Conservation (phyloP, 2,329 filamentous ascomycete species). For the Alternaria angustiovoidea region DNA sequence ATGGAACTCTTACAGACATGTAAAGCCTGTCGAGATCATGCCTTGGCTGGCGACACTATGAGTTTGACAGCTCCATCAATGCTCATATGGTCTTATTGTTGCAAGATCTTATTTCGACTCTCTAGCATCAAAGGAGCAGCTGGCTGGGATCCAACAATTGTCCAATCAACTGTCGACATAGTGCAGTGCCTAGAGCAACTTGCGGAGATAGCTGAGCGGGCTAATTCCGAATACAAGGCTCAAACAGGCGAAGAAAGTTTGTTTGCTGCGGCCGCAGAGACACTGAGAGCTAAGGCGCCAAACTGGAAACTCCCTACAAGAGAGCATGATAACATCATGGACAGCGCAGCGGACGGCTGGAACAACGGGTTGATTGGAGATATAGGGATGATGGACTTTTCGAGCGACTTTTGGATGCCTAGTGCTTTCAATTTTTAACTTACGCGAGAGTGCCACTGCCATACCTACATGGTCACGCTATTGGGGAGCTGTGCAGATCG, state of each 20-base stretch:
- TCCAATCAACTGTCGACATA: constrained; percentile 17
- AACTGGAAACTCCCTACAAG: constrained; percentile 16
- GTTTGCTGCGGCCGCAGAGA: constrained; percentile 22
- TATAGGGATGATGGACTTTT: constrained; percentile 21
- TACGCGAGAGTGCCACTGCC: background rate
- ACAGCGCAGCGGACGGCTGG: background rate
- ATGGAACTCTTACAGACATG: constrained; percentile 20
- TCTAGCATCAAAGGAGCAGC: constrained; percentile 20
- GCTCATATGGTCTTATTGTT: constrained; percentile 23
- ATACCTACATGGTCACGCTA: background rate
- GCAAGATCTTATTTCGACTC: constrained; percentile 23
- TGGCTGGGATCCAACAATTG: constrained; percentile 25
- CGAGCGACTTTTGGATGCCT: constrained; percentile 28
- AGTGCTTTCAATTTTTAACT: constrained; percentile 15
- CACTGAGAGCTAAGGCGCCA: constrained; percentile 19
- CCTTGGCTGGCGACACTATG: constrained; percentile 16
- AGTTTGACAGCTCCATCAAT: constrained; percentile 16
- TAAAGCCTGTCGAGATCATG: constrained; percentile 21
- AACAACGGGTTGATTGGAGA: constrained; percentile 7
- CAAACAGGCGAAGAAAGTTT: constrained; percentile 27
- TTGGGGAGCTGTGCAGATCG: background rate
- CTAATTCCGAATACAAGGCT: constrained; percentile 14
- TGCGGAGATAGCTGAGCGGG: constrained; percentile 15
- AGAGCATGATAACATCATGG: background rate
- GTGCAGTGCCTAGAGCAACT: constrained; percentile 18